Percentiles rank a stretch among this genome's conserved stretches.
phyloP scores from a whole-genome alignment of 257 asterid genomes.

The Leonotis leonurus region DNA sequence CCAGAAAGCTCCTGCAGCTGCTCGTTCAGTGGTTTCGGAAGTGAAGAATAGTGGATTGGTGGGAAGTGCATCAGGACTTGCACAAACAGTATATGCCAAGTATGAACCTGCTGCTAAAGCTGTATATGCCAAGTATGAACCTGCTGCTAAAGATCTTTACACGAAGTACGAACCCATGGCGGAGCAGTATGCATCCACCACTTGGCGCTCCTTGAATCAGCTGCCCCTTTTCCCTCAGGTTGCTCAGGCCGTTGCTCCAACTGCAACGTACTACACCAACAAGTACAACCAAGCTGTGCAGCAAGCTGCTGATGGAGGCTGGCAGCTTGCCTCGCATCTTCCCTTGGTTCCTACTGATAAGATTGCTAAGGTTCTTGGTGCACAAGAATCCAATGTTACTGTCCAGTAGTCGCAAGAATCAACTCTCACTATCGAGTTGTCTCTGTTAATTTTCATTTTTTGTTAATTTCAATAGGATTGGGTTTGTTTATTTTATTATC shows the following conservation, averaged over 20 bases:
- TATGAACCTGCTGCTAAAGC: constrained; percentile 72
- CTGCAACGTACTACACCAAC: constrained; percentile 58
- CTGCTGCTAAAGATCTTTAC: constrained; percentile 70
- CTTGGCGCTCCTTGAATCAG: constrained; percentile 61
- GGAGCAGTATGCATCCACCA: constrained; percentile 62
- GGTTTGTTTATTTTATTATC: no score
- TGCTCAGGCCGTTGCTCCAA: constrained; percentile 65
- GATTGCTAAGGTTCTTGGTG: constrained; percentile 52
- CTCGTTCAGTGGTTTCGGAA: constrained; percentile 56
- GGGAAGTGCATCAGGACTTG: constrained; percentile 71
- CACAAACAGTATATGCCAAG: constrained; percentile 56
- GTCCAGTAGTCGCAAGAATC: neutral
- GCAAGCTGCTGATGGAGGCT: constrained; percentile 57
- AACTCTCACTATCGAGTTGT: no score
- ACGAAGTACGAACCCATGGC: constrained; percentile 78
- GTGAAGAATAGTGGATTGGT: constrained; percentile 62
- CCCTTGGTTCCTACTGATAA: constrained; percentile 74
- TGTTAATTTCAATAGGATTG: no score
- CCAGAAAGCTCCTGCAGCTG: constrained; percentile 60
- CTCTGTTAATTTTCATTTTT: no score
- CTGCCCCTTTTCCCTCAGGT: constrained; percentile 68
- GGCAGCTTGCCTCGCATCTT: constrained; percentile 58
- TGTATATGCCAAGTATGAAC: constrained; percentile 64
- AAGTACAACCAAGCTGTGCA: constrained; percentile 72
- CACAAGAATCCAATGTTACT: neutral